Percentiles rank a stretch among this genome's conserved stretches.
phyloP scores from a whole-genome alignment of 2,329 filamentous ascomycete genomes.

The Lomentospora prolificans region DNA sequence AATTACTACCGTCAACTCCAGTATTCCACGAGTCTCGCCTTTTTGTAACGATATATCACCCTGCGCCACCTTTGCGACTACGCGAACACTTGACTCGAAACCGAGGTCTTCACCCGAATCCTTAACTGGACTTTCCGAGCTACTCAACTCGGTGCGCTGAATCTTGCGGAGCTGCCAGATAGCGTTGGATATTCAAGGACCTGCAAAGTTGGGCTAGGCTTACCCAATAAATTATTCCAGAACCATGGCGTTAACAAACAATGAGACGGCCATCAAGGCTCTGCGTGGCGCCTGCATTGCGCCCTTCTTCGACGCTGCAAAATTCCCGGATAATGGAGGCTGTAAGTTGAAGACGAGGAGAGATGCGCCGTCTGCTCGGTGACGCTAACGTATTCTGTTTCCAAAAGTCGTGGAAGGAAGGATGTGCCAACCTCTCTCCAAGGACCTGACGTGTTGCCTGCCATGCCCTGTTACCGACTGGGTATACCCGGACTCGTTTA shows the following conservation, averaged over 20 bases:
- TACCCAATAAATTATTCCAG: too few relatives aligned
- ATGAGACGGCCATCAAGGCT: not conserved
- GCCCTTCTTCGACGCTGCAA: slow-evolving; percentile 11
- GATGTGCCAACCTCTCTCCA: slow-evolving; percentile 37
- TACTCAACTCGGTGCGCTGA: too few relatives aligned
- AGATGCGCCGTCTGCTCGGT: slow-evolving; percentile 9
- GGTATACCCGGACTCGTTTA: slow-evolving; percentile 53
- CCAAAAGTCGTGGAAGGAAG: slow-evolving; percentile 45
- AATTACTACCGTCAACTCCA: not conserved
- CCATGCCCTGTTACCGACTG: slow-evolving; percentile 84
- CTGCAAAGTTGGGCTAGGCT: too few relatives aligned
- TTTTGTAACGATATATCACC: not conserved
- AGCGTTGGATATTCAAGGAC: too few relatives aligned
- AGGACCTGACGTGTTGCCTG: slow-evolving; percentile 63
- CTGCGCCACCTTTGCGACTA: not conserved
- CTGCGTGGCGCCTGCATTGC: slow-evolving; percentile 10
- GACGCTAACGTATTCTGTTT: slow-evolving; percentile 19
- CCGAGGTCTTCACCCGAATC: not conserved
- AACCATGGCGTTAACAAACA: not conserved
- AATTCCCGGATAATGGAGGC: slow-evolving; percentile 9
- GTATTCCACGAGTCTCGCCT: not conserved
- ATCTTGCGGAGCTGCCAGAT: too few relatives aligned
- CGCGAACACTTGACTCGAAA: not conserved
- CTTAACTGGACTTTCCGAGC: not conserved
- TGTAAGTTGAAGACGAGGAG: slow-evolving; percentile 10